Evolutionary conservation across 1,139 yeast species (phyloP).

Genomic region (Hansenula lynferdii): DNA sequence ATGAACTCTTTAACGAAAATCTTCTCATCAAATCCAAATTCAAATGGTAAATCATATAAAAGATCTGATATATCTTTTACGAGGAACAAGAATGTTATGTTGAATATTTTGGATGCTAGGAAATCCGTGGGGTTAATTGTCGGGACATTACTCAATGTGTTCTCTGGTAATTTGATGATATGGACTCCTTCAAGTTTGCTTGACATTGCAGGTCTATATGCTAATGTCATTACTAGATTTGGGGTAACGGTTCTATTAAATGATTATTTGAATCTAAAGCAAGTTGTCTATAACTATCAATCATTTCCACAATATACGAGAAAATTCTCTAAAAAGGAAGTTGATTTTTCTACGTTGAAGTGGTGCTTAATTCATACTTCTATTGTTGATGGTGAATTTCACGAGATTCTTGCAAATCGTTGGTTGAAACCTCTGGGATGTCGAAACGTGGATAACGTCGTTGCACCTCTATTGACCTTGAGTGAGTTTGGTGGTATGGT

Average conservation of each 20-base stretch:
- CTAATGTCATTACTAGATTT: slow-evolving; percentile 67
- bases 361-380: slow-evolving; percentile 91
- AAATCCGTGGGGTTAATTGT: slow-evolving; percentile 84
- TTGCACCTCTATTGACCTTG: slow-evolving; percentile 85
- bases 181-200: slow-evolving; percentile 78
- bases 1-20: slow-evolving; percentile 73
- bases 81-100: slow-evolving; percentile 33
- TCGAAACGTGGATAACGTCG: slow-evolving; percentile 65
- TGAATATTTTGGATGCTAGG: slow-evolving; percentile 81
- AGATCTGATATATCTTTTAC: slow-evolving; percentile 33
- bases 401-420: slow-evolving; percentile 84
- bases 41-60: slow-evolving; percentile 28
- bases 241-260: slow-evolving; percentile 73
- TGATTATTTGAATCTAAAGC: slow-evolving; percentile 86
- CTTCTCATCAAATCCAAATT: slow-evolving; percentile 54
- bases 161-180: slow-evolving; percentile 75
- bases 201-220: slow-evolving; percentile 84
- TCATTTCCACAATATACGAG: slow-evolving; percentile 84
- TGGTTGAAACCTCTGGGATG: slow-evolving; percentile 93
- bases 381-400: slow-evolving; percentile 93
- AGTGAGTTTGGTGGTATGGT: slow-evolving; percentile 98
- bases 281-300: slow-evolving; percentile 91
- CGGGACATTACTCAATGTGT: slow-evolving; percentile 77
- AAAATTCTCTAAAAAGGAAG: slow-evolving; percentile 69
- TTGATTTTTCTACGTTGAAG: slow-evolving; percentile 73